These are phyloP conservation scores for Annulohypoxylon maeteangense DNA, from an alignment of 495 filamentous ascomycete genomes.

Conservation along the genomic window DNA sequence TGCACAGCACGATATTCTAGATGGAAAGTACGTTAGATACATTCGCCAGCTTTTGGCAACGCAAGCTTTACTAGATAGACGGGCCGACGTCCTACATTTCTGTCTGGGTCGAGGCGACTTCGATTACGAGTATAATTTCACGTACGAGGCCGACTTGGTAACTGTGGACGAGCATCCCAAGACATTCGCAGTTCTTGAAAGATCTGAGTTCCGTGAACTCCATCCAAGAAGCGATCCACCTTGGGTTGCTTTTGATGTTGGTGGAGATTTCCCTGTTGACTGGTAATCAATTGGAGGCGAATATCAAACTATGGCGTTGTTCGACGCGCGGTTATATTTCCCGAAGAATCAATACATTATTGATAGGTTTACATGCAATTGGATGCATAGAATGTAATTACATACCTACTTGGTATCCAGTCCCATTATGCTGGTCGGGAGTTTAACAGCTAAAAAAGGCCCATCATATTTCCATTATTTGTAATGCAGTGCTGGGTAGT, in stretches of 20 bases:
- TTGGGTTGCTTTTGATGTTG: background rate
- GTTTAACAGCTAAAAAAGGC: background rate
- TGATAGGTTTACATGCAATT: background rate
- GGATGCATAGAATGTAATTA: background rate
- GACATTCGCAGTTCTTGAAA: constrained; percentile 6
- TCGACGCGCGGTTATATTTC: background rate
- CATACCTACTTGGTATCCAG: too few species aligned
- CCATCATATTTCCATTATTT: background rate
- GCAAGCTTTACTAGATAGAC: background rate
- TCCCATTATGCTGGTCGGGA: background rate
- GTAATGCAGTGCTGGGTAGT: background rate
- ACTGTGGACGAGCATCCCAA: background rate
- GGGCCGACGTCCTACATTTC: constrained; percentile 17
- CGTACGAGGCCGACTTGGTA: constrained; percentile 1
- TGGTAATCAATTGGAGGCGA: background rate
- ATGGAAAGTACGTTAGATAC: background rate
- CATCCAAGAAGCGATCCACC: background rate
- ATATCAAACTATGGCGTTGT: background rate
- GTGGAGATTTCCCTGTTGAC: background rate
- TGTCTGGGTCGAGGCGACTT: constrained; percentile 4
- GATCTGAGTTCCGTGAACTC: background rate
- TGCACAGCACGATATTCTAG: constrained; percentile 3
- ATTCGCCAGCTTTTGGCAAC: background rate
- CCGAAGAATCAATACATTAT: too few species aligned
- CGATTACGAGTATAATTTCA: constrained; percentile 14